Evolutionary conservation across 192 early-diverging fungal genomes (phyloP).

Genomic region (Paraglomus brasilianum): DNA sequence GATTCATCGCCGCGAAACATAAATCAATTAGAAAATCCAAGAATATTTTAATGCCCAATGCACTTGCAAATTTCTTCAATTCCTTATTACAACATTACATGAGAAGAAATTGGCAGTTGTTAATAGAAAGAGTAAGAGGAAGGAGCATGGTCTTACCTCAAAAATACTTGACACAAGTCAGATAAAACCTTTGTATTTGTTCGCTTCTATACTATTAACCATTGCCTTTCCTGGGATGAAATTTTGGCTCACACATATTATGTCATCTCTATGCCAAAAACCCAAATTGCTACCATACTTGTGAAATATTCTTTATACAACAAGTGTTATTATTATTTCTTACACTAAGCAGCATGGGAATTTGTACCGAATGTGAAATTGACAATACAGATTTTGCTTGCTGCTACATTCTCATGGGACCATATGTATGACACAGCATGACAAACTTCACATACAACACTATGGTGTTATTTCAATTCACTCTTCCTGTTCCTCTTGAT

Average conservation of each 20-base stretch:
- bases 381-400: conserved; percentile 21
- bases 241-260: conserved; percentile 14
- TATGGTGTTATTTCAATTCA: conserved; percentile 20
- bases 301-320: conserved; percentile 7
- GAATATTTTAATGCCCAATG: too few relatives aligned
- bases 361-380: conserved; percentile 9
- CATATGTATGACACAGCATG: conserved; percentile 16
- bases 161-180: conserved; percentile 2
- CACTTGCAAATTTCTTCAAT: background rate
- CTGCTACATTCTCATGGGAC: background rate
- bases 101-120: background rate
- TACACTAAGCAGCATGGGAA: background rate
- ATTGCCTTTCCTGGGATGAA: background rate
- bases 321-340: background rate
- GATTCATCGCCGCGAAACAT: too few relatives aligned
- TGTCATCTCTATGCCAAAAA: conserved; percentile 1
- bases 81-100: conserved; percentile 4
- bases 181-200: background rate
- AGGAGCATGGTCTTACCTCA: background rate
- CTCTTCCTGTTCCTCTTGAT: background rate
- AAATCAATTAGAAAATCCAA: too few relatives aligned
- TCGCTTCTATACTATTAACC: conserved; percentile 15
- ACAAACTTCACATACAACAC: conserved; percentile 9
- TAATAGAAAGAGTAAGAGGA: conserved; percentile 17
- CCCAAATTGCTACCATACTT: conserved; percentile 5